Percentiles rank a stretch among this genome's conserved stretches.
Conservation (phyloP, 371 early-diverging fungal genomes). For the Smittium mucronatum region DNA sequence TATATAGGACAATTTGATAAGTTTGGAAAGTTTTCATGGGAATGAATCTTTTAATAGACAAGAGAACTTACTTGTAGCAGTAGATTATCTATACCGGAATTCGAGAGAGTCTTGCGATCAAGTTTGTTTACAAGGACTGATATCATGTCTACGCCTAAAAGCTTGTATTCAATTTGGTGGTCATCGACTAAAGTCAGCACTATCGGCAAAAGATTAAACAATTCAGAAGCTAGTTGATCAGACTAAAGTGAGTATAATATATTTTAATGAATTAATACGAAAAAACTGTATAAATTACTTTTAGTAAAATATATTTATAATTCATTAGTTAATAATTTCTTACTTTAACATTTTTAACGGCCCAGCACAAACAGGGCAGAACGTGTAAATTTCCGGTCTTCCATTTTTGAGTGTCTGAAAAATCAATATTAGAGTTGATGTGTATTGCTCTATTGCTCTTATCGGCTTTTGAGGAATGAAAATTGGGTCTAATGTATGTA, state of each 20-base stretch:
- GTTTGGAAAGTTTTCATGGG: background rate
- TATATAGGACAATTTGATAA: background rate
- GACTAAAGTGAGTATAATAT: background rate
- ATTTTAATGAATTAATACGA: background rate
- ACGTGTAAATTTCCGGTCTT: background rate
- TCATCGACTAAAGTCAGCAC: conserved; percentile 22
- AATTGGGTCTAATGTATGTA: conserved; percentile 7
- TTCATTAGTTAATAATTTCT: background rate
- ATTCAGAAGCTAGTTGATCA: conserved; percentile 7
- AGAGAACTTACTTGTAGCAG: conserved; percentile 16
- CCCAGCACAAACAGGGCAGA: conserved; percentile 6
- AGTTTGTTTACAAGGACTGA: conserved; percentile 6
- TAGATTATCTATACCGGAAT: conserved; percentile 18
- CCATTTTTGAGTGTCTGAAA: conserved; percentile 3
- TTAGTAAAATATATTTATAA: background rate
- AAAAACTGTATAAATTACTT: background rate
- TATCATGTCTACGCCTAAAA: conserved; percentile 18
- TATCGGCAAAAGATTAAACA: conserved; percentile 19
- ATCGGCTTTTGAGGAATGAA: background rate
- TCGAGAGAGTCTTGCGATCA: conserved; percentile 15
- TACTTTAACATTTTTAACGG: conserved; percentile 4
- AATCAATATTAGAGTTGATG: background rate
- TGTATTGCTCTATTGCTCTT: background rate
- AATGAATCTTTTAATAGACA: background rate
- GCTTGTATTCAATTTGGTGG: conserved; percentile 18